Evolutionary conservation across 495 filamentous ascomycete genomes (phyloP), one percentile per base, ranked within the genome.

Genomic region (Chaetomidium leptoderma): DNA sequence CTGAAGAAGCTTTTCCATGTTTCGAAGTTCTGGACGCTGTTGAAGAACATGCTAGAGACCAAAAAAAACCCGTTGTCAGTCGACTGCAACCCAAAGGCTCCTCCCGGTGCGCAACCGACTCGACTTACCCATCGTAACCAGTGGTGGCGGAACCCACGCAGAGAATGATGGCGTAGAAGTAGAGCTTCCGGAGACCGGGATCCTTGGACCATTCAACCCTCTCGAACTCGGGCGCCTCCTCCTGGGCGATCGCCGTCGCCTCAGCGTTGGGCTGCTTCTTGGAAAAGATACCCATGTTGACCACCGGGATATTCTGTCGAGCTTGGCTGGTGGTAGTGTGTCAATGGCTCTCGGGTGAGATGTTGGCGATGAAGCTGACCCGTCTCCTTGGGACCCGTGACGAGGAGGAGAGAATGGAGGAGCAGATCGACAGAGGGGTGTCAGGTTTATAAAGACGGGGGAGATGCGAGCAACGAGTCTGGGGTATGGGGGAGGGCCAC

Each of bases 111-210:
- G 4, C 5, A 29, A 4, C 30, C 16, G 4, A 27, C 4, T 5
- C 8, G 13, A 39, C 67, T 45, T 69, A 79, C 75, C 76, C 85
- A 77, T 88, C 85, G 70, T 87, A 88, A 69, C 85, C 85, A 42
- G 80, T 82, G 44, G 81, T 86, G 19, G 82, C 81, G 14, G 83
- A 85, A 21, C 81, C 81, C 59, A 86, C 63, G 54, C 81, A 85
- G 35, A 86, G 78, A 42, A 86, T 66, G 52, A 77, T 66, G 39
- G 77, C 76, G 64, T 76, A 83, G 60, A 78, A 78, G 69, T 84
- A 84, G 10, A 86, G 80, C 71, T 79, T 84, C 63, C 83, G 72
- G 40, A 86, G 71, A 42, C 81, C 81, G 17, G 81, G 77, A 45
- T 85, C 81, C 63, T 74, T 78, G 53, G 63, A 78, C 83, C 83